A percentile compares a stretch with the other conserved stretches of the same genome.
These are phyloP conservation scores for Lactifluus pinguis DNA, from an alignment of 768 basidiomycete genomes.

Conservation along the genomic window DNA sequence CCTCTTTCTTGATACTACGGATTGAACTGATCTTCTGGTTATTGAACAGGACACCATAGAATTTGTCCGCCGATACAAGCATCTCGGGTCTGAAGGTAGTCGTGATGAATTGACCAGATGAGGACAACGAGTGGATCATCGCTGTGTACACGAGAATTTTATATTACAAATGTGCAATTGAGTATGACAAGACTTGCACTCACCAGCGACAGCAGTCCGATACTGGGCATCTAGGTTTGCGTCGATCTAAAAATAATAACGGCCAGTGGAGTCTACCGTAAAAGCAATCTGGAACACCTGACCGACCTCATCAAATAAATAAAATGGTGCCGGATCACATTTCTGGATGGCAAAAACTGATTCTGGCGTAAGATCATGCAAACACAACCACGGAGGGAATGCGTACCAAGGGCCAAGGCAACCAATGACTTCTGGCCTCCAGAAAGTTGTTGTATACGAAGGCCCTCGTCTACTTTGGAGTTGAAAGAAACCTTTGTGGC, in stretches of 20 bases:
- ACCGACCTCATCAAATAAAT: slow-evolving; percentile 90
- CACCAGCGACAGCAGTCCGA: slow-evolving; percentile 91
- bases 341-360: slow-evolving; percentile 97
- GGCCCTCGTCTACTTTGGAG: slow-evolving; percentile 93
- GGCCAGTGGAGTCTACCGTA: neutral
- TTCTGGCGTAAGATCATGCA: slow-evolving; percentile 5
- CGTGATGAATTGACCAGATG: slow-evolving; percentile 91
- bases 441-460: slow-evolving; percentile 92
- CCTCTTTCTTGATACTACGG: slow-evolving; percentile 75
- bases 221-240: slow-evolving; percentile 98
- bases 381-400: neutral
- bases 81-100: slow-evolving; percentile 98
- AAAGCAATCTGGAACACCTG: neutral
- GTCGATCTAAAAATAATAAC: slow-evolving; percentile 57
- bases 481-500: slow-evolving; percentile 85
- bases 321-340: slow-evolving; percentile 98
- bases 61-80: slow-evolving; percentile 91
- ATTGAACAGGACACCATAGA: slow-evolving; percentile 95
- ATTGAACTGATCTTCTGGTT: slow-evolving; percentile 93
- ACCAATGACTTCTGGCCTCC: slow-evolving; percentile 98
- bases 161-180: neutral
- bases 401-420: slow-evolving; percentile 78
- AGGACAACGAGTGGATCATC: slow-evolving; percentile 89
- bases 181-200: slow-evolving; percentile 25
- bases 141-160: slow-evolving; percentile 30